Percentiles rank a stretch among this genome's conserved stretches.
Evolutionary conservation across 2,329 filamentous ascomycete genomes (phyloP).

Genomic region (Endocalyx cinctus): DNA sequence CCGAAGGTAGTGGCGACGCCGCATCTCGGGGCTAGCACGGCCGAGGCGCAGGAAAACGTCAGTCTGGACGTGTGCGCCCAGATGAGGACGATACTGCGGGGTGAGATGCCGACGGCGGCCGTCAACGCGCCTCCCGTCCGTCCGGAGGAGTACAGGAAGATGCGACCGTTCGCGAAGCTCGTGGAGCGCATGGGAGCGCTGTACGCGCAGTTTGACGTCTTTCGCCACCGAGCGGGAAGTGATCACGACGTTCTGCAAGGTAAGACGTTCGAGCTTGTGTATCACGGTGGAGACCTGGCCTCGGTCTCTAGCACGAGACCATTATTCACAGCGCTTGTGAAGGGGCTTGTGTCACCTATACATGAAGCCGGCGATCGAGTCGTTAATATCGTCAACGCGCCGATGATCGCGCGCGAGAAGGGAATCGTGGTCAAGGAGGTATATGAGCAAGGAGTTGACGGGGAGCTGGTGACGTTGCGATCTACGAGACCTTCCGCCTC

Average conservation of each 20-base stretch:
- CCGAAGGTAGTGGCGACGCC: slow-evolving; percentile 72
- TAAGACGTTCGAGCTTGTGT: slow-evolving; percentile 69
- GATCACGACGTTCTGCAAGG: slow-evolving; percentile 47
- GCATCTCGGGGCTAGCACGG: slow-evolving; percentile 73
- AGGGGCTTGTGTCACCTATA: slow-evolving; percentile 67
- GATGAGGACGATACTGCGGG: slow-evolving; percentile 67
- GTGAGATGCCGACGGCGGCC: slow-evolving; percentile 68
- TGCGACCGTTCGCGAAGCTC: slow-evolving; percentile 35
- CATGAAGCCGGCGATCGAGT: slow-evolving; percentile 61
- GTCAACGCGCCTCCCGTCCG: slow-evolving; percentile 80
- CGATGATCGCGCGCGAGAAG: slow-evolving; percentile 69
- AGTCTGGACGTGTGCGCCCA: slow-evolving; percentile 79
- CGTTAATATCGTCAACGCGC: slow-evolving; percentile 80
- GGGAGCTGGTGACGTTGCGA: slow-evolving; percentile 65
- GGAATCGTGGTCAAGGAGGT: slow-evolving; percentile 73
- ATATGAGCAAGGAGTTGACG: slow-evolving; percentile 50
- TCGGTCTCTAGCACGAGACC: slow-evolving; percentile 70
- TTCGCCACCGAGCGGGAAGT: slow-evolving; percentile 52
- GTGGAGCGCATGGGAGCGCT: slow-evolving; percentile 75
- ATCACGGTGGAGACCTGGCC: slow-evolving; percentile 72
- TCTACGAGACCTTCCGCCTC: slow-evolving; percentile 35
- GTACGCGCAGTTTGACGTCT: slow-evolving; percentile 78
- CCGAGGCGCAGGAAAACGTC: slow-evolving; percentile 81
- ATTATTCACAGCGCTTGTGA: slow-evolving; percentile 72
- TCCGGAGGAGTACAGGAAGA: slow-evolving; percentile 58